phyloP scores from a whole-genome alignment of 2,329 filamentous ascomycete species.

The Leptographium radiaticola region DNA sequence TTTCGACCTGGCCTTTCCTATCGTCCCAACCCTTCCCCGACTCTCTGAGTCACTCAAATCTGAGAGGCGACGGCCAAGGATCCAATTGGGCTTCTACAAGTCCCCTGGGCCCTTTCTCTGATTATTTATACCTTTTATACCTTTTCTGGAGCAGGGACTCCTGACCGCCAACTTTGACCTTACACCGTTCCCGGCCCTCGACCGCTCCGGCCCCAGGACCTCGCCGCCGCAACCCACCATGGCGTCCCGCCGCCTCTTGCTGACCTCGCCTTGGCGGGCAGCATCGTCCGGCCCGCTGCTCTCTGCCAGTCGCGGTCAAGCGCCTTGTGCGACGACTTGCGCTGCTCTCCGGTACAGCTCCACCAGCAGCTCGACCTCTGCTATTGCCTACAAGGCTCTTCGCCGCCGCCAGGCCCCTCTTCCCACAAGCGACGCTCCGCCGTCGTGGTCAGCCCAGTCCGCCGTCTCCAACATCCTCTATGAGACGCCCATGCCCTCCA shows the following conservation, averaged over 20 bases:
- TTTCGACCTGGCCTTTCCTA: not conserved
- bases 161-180: not conserved
- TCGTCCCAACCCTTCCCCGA: not conserved
- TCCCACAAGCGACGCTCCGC: conserved; percentile 62
- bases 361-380: conserved; percentile 67
- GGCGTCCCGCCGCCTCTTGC: conserved; percentile 7
- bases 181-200: not conserved
- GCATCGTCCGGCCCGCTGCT: conserved; percentile 9
- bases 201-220: not conserved
- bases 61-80: not conserved
- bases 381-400: conserved; percentile 92
- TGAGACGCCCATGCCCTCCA: conserved; percentile 80
- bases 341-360: conserved; percentile 25
- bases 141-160: not conserved
- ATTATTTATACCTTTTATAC: not conserved
- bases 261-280: conserved; percentile 12
- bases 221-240: not conserved
- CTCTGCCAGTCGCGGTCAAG: conserved; percentile 1
- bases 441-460: conserved; percentile 79
- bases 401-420: conserved; percentile 80
- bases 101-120: not conserved
- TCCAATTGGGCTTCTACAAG: not conserved
- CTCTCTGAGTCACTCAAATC: not conserved
- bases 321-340: conserved; percentile 15
- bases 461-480: conserved; percentile 98